Evolutionary conservation across 2,329 filamentous ascomycete genomes (phyloP).

Genomic region (Teratosphaeria viscida): DNA sequence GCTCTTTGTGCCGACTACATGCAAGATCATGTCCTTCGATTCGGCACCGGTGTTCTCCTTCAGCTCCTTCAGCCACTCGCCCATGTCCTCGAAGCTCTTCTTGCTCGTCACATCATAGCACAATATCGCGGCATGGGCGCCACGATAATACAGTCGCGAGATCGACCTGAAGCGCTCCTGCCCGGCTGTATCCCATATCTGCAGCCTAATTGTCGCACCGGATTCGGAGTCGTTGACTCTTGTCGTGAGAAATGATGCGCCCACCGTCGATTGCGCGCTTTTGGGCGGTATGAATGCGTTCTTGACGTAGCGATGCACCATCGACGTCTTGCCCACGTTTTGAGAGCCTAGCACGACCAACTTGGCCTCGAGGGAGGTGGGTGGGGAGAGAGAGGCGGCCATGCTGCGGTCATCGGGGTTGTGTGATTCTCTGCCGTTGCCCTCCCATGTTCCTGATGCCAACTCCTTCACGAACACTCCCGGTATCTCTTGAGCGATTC

Average conservation of each 20-base stretch:
- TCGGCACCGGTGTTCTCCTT: constrained; percentile 28
- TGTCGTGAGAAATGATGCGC: constrained; percentile 51
- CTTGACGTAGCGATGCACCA: constrained; percentile 67
- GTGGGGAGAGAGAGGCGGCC: not conserved
- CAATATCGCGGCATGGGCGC: constrained; percentile 84
- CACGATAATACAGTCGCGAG: constrained; percentile 89
- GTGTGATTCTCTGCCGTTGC: not conserved
- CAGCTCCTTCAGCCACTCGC: constrained; percentile 70
- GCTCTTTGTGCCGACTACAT: constrained; percentile 90
- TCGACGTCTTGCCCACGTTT: constrained; percentile 68
- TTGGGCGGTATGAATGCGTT: constrained; percentile 53
- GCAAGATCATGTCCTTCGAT: constrained; percentile 60
- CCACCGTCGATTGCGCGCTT: constrained; percentile 38
- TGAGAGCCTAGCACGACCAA: constrained; percentile 72
- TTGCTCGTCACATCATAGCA: constrained; percentile 91
- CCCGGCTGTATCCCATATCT: constrained; percentile 94
- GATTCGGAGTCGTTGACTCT: constrained; percentile 66
- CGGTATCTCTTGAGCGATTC: not conserved
- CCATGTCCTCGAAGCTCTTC: constrained; percentile 82
- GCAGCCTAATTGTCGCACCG: constrained; percentile 76
- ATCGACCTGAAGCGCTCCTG: constrained; percentile 94
- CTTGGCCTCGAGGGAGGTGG: constrained; percentile 61
- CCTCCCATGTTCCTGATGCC: not conserved
- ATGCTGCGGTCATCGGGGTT: not conserved
- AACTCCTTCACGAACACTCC: not conserved